Conservation (phyloP, 169 alveolate genomes). For the Cryptosporidium baileyi region DNA sequence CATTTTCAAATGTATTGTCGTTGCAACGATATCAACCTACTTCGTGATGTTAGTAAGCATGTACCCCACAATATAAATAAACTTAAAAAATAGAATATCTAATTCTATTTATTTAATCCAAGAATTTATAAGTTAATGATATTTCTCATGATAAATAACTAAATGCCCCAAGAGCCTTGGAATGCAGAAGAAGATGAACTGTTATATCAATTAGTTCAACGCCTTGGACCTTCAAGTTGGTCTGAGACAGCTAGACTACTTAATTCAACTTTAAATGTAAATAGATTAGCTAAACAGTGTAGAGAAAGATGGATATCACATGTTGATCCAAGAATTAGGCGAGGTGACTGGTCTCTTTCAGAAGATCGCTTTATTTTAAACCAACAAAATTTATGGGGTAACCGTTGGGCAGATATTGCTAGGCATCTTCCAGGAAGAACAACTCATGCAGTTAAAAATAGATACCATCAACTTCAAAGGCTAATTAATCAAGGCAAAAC, state of each 20-base stretch:
- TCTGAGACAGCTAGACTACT: constrained; percentile 83
- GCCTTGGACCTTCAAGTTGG: constrained; percentile 85
- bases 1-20: constrained; percentile 54
- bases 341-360: constrained; percentile 80
- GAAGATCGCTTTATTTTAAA: constrained; percentile 79
- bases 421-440: constrained; percentile 84
- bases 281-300: constrained; percentile 83
- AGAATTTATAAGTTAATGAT: neutral
- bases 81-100: neutral
- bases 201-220: constrained; percentile 76
- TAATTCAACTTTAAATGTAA: constrained; percentile 73
- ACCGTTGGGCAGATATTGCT: constrained; percentile 83
- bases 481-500: constrained; percentile 65
- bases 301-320: constrained; percentile 86
- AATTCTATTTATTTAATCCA: neutral
- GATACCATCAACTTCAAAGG: constrained; percentile 70
- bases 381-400: constrained; percentile 79
- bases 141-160: constrained; percentile 38
- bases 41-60: constrained; percentile 17
- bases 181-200: constrained; percentile 80
- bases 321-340: constrained; percentile 80
- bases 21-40: constrained; percentile 55
- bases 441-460: constrained; percentile 83
- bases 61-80: constrained; percentile 49
- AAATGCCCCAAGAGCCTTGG: constrained; percentile 74